These are phyloP conservation scores for Vitis vinifera DNA, from an alignment of 164 flowering plant genomes.

Conservation along the genomic window DNA sequence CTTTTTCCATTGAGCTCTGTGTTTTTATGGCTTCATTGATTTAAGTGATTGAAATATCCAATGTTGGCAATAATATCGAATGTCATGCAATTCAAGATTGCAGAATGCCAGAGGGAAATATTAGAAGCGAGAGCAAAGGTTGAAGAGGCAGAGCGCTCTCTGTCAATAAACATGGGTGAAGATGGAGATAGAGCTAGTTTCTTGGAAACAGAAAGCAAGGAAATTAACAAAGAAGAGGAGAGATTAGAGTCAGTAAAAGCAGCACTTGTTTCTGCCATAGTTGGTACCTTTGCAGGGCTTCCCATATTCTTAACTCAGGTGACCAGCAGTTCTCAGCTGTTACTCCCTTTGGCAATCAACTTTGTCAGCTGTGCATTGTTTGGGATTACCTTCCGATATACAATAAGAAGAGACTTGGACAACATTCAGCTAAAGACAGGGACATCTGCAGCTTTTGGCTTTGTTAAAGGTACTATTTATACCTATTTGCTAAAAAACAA, in stretches of 20 bases:
- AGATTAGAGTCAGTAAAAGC: conserved; percentile 84
- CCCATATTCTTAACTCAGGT: conserved; percentile 65
- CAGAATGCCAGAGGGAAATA: conserved; percentile 81
- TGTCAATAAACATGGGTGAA: conserved; percentile 25
- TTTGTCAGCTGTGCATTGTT: conserved; percentile 80
- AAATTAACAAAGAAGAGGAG: conserved; percentile 51
- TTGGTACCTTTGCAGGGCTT: conserved; percentile 79
- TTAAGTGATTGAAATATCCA: neutral
- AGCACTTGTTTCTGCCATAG: conserved; percentile 62
- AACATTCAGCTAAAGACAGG: conserved; percentile 86
- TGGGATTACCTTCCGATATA: conserved; percentile 84
- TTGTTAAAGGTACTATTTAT: conserved; percentile 65
- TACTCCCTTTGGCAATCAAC: conserved; percentile 65
- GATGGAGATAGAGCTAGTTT: conserved; percentile 15
- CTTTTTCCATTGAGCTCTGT: no score
- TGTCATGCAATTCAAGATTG: conserved; percentile 53
- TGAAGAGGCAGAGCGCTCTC: conserved; percentile 78
- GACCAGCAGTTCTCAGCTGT: conserved; percentile 39
- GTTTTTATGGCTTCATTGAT: neutral
- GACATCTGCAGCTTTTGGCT: conserved; percentile 73
- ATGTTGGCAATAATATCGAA: conserved; percentile 1
- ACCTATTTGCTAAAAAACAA: neutral
- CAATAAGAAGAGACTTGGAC: conserved; percentile 83
- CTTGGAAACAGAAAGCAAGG: conserved; percentile 17
- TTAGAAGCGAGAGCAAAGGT: conserved; percentile 67